Base-by-base conservation (phyloP, 306 rosid species). In the Fagus sylvatica region DNA sequence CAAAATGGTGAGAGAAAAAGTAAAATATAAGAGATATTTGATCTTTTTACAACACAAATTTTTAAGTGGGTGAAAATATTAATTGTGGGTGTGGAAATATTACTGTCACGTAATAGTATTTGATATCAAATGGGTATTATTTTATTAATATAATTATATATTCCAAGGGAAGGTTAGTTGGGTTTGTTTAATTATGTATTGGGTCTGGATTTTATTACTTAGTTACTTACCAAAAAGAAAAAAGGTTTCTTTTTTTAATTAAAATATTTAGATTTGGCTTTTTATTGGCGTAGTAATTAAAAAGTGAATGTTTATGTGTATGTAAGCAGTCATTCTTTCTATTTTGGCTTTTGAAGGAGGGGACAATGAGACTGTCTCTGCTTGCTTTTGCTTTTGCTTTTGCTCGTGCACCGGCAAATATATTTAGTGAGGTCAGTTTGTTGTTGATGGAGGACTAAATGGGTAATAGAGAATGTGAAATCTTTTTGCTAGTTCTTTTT, bases 391-490 rank as follows among this genome's bases (percentile, higher is more conserved):
- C 12, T 42, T 43, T 46, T 3, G 9, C 53, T 9, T n/a, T 80
- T 70, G 42, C 43, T 59, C 19, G 68, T 80, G 72, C 62, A 49
- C 72, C 60, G 68, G 49, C 51, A 22, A 80, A 51, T 22, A 61
- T 5, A 42, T 7, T 4, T 49, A 75, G 36, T 69, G 76, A 83
- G 30, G 60, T 83, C 75, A 72, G 49, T 65, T 72, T 57, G 73
- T 69, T 68, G 76, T 74, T 49, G 30, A 39, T 53, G 57, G 48
- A 28, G 7, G 53, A 22, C 41, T 61, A 53, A 22, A 4, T 7
- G 2, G 3, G 30, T 28, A 16, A 57, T 16, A 46, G 51, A 46
- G 9, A 46, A 46, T 46, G 51, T 46, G 28, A 22, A 22, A 22
- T 22, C 28, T 46, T 10, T 46, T 46, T 2, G 0, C 51, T 1